phyloP scores from a whole-genome alignment of 2,329 filamentous ascomycete genomes.

The Exophiala lecanii-corni region DNA sequence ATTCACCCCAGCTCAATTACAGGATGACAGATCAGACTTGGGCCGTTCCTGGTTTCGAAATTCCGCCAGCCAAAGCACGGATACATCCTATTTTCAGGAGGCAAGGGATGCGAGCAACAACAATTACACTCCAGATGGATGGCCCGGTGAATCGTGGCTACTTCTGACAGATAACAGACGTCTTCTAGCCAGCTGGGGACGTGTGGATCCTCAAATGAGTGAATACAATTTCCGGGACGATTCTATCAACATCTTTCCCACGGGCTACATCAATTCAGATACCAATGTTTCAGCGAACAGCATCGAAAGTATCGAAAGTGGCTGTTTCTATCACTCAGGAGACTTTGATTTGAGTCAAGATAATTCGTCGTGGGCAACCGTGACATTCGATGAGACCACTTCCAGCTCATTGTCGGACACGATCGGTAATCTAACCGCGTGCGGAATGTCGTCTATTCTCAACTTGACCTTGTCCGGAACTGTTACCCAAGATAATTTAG shows the following conservation, averaged over 20 bases:
- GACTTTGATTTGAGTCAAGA: constrained; percentile 38
- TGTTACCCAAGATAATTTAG: constrained; percentile 30
- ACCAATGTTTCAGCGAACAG: constrained; percentile 23
- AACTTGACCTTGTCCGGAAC: constrained; percentile 51
- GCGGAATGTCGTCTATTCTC: constrained; percentile 58
- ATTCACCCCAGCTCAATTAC: constrained; percentile 53
- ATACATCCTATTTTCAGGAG: constrained; percentile 48
- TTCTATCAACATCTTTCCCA: constrained; percentile 47
- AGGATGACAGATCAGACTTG: constrained; percentile 50
- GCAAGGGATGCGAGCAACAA: constrained; percentile 23
- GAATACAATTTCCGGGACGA: constrained; percentile 54
- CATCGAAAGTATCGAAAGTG: constrained; percentile 42
- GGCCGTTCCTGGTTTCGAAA: constrained; percentile 52
- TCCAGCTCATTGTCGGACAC: constrained; percentile 30
- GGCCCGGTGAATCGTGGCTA: constrained; percentile 58
- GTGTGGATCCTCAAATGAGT: constrained; percentile 53
- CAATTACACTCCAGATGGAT: constrained; percentile 52
- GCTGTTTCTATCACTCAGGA: constrained; percentile 51
- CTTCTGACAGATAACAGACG: constrained; percentile 52
- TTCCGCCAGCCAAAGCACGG: constrained; percentile 9
- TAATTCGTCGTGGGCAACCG: constrained; percentile 53
- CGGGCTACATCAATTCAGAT: constrained; percentile 35
- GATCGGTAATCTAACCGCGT: constrained; percentile 45
- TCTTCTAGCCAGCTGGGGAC: constrained; percentile 53
- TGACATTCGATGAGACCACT: constrained; percentile 22